Base-by-base conservation (phyloP, 495 filamentous ascomycete species). In the Penicillium macrosclerotiorum region DNA sequence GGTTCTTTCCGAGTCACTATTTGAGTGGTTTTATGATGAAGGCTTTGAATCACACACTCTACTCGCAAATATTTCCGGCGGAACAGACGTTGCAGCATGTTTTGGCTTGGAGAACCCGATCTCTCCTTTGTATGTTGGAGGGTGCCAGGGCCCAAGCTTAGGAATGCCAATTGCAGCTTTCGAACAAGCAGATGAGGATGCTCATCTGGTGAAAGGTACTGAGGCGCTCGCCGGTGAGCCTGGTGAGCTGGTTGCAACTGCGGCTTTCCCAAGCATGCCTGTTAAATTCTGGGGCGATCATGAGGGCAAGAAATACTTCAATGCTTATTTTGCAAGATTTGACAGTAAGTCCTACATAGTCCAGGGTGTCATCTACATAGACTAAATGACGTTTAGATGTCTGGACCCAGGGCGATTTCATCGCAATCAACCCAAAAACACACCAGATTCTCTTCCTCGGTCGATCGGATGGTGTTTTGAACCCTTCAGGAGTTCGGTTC, bases 351-450 rank as follows among this genome's bases (percentile, higher is more conserved):
- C 4, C 30, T 1, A 8, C 3, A n/a, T 27, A 9, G 25, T 35
- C 11, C 13, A 29, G 23, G 27, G 0, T 1, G 25, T 3, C 8
- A 9, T 4, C 16, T 9, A 5, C 32, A n/a, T n/a, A n/a, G 41
- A 27, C 45, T 25, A 11, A 8, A 18, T 11, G 12, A 6, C 34
- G 31, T 19, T 3, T 13, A 68, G 63, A 84, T 48, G 86, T 87
- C 5, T 92, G 87, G 87, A 85, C 84, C 2, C 87, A 90, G 42
- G 86, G 87, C n/a, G 87, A 92, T 47, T 90, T 90, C 54, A 79
- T 86, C 49, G 71, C 73, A 30, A 68, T 85, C 31, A 83, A 90
- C 55, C 85, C 86, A 0, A 37, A 67, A 8, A 90, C 86, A 8
- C 71, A 74, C 23, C 75, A 79, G 40, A 60, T 90, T 8, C 63